Percentiles rank a stretch among this genome's conserved stretches.
These are phyloP conservation scores for Tolypocladium album DNA, from an alignment of 2,329 filamentous ascomycete genomes.

Conservation along the genomic window DNA sequence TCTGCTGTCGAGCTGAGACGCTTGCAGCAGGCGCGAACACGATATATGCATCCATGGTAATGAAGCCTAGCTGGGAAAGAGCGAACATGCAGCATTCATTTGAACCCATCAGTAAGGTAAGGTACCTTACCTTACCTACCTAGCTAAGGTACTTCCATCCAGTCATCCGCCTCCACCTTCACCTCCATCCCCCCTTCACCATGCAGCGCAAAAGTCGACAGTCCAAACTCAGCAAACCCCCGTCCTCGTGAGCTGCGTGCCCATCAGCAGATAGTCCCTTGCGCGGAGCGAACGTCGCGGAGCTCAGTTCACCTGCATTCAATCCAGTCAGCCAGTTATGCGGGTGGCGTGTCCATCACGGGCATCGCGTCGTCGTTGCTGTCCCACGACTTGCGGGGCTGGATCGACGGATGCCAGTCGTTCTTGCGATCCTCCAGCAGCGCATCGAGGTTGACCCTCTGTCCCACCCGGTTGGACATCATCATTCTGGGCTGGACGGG, in stretches of 20 bases:
- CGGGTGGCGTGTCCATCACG: not conserved
- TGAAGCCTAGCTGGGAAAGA: no score
- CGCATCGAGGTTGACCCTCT: not conserved
- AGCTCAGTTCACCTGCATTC: not conserved
- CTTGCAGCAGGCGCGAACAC: no score
- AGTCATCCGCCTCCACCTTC: not conserved
- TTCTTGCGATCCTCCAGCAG: not conserved
- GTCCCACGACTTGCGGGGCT: not conserved
- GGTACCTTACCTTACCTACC: no score
- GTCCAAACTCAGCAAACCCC: no score
- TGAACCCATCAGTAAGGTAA: no score
- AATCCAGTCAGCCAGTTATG: not conserved
- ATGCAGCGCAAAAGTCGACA: not conserved
- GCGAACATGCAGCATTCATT: no score
- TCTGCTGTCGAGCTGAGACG: no score
- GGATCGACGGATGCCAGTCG: not conserved
- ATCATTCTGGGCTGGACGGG: not conserved
- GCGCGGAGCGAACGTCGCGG: not conserved
- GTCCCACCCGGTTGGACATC: not conserved
- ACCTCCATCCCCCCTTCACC: no score
- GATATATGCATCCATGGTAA: no score
- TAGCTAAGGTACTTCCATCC: no score
- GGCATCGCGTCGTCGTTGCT: not conserved
- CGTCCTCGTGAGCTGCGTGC: no score
- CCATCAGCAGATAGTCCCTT: not conserved